phyloP scores from a whole-genome alignment of 805 yeast genomes.

The Ogataea haglerorum region DNA sequence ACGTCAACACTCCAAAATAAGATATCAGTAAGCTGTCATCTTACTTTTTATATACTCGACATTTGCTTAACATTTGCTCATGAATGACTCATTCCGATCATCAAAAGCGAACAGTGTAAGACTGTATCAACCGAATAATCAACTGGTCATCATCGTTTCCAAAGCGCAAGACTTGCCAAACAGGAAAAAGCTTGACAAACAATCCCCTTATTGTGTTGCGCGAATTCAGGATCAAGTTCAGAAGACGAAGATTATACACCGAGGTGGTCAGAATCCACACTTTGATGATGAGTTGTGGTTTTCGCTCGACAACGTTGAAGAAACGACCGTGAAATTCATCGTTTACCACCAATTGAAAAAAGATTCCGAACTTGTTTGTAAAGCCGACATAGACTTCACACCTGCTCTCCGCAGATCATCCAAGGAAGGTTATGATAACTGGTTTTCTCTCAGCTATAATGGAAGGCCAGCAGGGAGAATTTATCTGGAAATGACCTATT shows the following conservation, averaged over 20 bases:
- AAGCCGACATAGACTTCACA: constrained; percentile 71
- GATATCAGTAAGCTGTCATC: too few relatives aligned
- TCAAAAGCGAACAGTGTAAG: background rate
- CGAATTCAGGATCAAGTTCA: constrained; percentile 80
- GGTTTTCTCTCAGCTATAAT: constrained; percentile 71
- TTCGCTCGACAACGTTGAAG: constrained; percentile 58
- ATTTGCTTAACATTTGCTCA: constrained; percentile 5
- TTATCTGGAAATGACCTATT: constrained; percentile 88
- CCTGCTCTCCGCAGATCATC: constrained; percentile 65
- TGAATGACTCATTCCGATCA: background rate
- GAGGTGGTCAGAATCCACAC: constrained; percentile 94
- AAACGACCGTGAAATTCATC: constrained; percentile 63
- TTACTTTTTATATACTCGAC: too few relatives aligned
- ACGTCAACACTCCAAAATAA: too few relatives aligned
- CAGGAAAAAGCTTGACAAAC: constrained; percentile 82
- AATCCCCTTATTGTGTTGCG: constrained; percentile 84
- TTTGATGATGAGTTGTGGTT: constrained; percentile 81
- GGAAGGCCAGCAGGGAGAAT: constrained; percentile 83
- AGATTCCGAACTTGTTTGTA: constrained; percentile 86
- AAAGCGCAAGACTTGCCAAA: constrained; percentile 87
- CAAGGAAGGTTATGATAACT: constrained; percentile 75
- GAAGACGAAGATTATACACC: constrained; percentile 67
- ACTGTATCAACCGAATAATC: constrained; percentile 37
- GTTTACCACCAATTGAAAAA: constrained; percentile 81
- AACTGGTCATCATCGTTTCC: constrained; percentile 69